Conservation (phyloP, 345 rosid species). For the Streptanthus diversifolius region DNA sequence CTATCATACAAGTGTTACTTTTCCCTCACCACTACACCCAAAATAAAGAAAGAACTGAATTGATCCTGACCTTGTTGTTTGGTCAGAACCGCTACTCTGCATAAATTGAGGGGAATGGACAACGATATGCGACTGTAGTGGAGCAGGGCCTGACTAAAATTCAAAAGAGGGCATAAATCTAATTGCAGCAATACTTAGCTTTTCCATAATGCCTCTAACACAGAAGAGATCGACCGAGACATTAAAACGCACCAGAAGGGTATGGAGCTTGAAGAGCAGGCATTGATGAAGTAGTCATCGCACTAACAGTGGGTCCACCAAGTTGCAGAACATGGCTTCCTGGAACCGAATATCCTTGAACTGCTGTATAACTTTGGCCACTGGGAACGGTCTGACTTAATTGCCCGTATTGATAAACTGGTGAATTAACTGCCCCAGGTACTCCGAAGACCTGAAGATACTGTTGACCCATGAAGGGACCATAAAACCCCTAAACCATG, state of each 20-base stretch:
- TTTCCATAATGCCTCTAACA: neutral
- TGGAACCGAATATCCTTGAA: conserved; percentile 79
- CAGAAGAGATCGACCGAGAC: neutral
- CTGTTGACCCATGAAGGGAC: conserved; percentile 71
- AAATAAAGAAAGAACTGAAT: neutral
- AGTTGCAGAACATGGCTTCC: conserved; percentile 74
- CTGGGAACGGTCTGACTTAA: conserved; percentile 57
- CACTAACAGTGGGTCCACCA: conserved; percentile 57
- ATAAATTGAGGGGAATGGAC: conserved; percentile 67
- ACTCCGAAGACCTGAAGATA: conserved; percentile 78
- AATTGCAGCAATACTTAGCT: neutral
- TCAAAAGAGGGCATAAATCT: neutral
- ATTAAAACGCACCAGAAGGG: conserved; percentile 52
- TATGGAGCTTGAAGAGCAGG: conserved; percentile 68
- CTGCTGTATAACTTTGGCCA: conserved; percentile 58
- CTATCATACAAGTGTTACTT: neutral
- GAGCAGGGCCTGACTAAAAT: conserved; percentile 30
- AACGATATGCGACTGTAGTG: conserved; percentile 63
- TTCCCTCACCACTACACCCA: neutral
- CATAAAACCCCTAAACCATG: conserved; percentile 55
- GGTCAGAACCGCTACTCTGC: conserved; percentile 81
- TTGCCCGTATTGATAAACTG: conserved; percentile 67
- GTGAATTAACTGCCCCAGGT: conserved; percentile 60
- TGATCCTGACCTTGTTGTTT: conserved; percentile 59
- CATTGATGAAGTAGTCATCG: conserved; percentile 61